phyloP scores from a whole-genome alignment of 1,139 yeast species.

The Pichia terricola region DNA sequence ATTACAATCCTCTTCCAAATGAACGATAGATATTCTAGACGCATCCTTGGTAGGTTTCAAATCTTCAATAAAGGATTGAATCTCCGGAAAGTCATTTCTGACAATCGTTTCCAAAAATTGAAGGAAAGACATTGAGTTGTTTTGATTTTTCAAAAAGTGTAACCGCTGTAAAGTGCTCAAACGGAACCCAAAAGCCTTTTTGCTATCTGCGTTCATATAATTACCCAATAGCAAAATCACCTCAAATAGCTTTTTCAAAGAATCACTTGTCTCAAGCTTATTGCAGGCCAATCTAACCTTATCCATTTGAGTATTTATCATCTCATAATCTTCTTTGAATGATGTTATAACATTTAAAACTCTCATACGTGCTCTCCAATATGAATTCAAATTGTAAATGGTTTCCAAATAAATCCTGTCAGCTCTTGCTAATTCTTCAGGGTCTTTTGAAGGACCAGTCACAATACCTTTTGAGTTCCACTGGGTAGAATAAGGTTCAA shows the following conservation, averaged over 20 bases:
- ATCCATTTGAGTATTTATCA: conserved; percentile 49
- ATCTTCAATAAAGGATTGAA: conserved; percentile 50
- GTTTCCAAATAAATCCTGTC: conserved; percentile 67
- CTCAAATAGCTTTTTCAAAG: conserved; percentile 59
- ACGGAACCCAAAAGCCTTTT: conserved; percentile 75
- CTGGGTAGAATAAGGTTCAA: conserved; percentile 60
- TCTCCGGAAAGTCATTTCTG: conserved; percentile 58
- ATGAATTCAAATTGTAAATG: conserved; percentile 65
- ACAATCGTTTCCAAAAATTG: conserved; percentile 72
- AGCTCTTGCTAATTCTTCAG: conserved; percentile 63
- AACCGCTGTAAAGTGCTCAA: conserved; percentile 65
- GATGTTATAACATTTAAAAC: conserved; percentile 52
- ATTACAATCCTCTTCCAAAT: conserved; percentile 51
- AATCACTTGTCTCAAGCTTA: conserved; percentile 42
- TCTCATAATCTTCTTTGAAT: conserved; percentile 66
- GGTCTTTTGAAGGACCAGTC: conserved; percentile 60
- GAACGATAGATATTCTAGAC: conserved; percentile 60
- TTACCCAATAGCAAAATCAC: conserved; percentile 77
- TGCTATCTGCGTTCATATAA: conserved; percentile 71
- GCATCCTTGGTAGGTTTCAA: conserved; percentile 49
- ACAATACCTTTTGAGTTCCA: conserved; percentile 32
- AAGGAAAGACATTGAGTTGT: conserved; percentile 67
- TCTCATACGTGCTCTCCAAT: conserved; percentile 74
- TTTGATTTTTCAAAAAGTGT: conserved; percentile 68
- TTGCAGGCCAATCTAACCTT: conserved; percentile 45